Evolutionary conservation across 495 filamentous ascomycete species (phyloP).

Genomic region (Tuber melanosporum): DNA sequence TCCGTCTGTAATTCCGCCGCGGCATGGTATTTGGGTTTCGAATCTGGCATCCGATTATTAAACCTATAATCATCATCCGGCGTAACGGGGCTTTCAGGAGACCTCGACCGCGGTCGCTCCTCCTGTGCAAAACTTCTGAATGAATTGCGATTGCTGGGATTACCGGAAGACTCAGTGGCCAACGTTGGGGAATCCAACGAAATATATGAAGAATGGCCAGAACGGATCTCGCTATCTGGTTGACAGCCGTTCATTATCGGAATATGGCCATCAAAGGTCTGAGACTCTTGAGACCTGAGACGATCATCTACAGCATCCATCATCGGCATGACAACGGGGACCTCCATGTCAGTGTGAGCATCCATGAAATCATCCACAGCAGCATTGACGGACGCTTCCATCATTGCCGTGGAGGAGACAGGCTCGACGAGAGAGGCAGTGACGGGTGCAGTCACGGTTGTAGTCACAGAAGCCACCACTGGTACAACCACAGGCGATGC

Average conservation of each 20-base stretch:
- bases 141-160: constrained; percentile 30
- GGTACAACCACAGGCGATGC: constrained; percentile 20
- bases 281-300: background rate
- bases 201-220: constrained; percentile 26
- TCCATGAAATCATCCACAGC: constrained; percentile 4
- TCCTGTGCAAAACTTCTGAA: constrained; percentile 23
- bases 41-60: constrained; percentile 11
- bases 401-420: background rate
- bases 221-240: constrained; percentile 1
- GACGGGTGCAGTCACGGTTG: background rate
- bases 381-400: background rate
- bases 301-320: background rate
- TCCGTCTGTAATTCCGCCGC: constrained; percentile 6
- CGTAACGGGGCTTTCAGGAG: constrained; percentile 26
- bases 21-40: constrained; percentile 17
- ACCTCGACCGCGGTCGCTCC: constrained; percentile 26
- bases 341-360: background rate
- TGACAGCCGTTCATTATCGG: constrained; percentile 2
- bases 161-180: constrained; percentile 29
- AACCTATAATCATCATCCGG: constrained; percentile 26
- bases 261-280: constrained; percentile 4
- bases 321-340: constrained; percentile 2
- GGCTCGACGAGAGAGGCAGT: background rate
- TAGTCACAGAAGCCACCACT: background rate
- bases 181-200: constrained; percentile 30